phyloP scores from a whole-genome alignment of 2,329 filamentous ascomycete species.

The Parascedosporium putredinis region DNA sequence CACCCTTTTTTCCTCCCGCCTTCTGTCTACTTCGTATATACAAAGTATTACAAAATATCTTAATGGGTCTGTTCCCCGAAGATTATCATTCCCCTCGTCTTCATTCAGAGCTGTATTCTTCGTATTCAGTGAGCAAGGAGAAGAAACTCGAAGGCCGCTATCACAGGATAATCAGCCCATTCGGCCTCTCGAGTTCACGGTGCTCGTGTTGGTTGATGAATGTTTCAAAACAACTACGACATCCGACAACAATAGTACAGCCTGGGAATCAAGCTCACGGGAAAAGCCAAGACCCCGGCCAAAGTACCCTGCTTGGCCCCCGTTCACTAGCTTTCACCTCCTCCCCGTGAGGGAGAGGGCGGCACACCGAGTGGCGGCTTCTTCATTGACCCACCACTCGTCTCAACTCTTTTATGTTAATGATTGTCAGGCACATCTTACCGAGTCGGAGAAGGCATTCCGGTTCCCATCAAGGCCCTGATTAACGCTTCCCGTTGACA shows the following conservation, averaged over 20 bases:
- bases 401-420: background rate
- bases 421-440: constrained; percentile 1
- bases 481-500: background rate
- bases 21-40: no score
- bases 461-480: background rate
- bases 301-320: no score
- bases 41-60: no score
- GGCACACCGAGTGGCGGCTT: background rate
- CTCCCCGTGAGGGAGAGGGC: background rate
- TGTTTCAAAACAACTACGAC: background rate
- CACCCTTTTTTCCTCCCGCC: no score
- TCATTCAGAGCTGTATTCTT: no score
- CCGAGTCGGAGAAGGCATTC: background rate
- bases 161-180: background rate
- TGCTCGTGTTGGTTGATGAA: background rate
- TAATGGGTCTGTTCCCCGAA: no score
- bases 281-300: no score
- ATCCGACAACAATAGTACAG: no score
- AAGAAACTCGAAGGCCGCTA: no score
- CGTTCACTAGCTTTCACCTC: background rate
- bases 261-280: no score
- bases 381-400: background rate
- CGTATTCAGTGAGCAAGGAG: no score
- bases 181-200: background rate
- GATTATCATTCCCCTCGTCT: no score